Percentiles rank a stretch among this genome's conserved stretches.
phyloP scores from a whole-genome alignment of 306 rosid species.

The cucumber (Cucumis sativus) region DNA sequence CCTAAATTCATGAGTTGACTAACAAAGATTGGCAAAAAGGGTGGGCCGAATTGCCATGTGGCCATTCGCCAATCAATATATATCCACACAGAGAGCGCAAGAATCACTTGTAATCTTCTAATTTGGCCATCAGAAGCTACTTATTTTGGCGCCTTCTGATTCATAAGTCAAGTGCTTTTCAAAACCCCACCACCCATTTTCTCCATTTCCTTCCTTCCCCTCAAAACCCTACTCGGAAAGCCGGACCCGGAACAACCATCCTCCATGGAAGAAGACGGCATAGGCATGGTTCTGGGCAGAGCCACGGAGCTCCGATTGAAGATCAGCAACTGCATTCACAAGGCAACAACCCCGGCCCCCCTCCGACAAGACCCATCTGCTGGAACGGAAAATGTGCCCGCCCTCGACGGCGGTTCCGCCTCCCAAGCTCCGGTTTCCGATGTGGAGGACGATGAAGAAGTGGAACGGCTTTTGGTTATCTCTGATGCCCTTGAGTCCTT shows the following conservation, averaged over 20 bases:
- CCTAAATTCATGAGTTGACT: too few relatives aligned
- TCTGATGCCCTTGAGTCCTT: slow-evolving; percentile 81
- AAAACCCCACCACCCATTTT: not conserved
- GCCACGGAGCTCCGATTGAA: slow-evolving; percentile 84
- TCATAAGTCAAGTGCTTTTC: not conserved
- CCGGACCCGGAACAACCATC: not conserved
- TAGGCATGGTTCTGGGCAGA: slow-evolving; percentile 72
- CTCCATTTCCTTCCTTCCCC: not conserved
- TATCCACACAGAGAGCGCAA: not conserved
- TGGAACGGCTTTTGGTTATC: slow-evolving; percentile 50
- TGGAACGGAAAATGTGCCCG: not conserved
- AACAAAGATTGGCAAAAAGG: too few relatives aligned
- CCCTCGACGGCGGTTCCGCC: slow-evolving; percentile 3
- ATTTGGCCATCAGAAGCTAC: not conserved
- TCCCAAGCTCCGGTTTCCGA: slow-evolving; percentile 8
- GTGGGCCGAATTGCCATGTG: not conserved
- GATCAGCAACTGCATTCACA: slow-evolving; percentile 61
- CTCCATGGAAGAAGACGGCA: slow-evolving; percentile 65
- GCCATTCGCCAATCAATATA: not conserved
- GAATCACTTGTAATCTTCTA: not conserved
- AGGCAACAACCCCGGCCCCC: slow-evolving; percentile 5
- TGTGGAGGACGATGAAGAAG: slow-evolving; percentile 33
- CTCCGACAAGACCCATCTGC: slow-evolving; percentile 9
- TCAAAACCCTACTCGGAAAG: not conserved
- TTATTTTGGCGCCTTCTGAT: not conserved